Evolutionary conservation across 2,329 filamentous ascomycete species (phyloP), one percentile per base, ranked within the genome.

Genomic region (Sporothrix luriei): DNA sequence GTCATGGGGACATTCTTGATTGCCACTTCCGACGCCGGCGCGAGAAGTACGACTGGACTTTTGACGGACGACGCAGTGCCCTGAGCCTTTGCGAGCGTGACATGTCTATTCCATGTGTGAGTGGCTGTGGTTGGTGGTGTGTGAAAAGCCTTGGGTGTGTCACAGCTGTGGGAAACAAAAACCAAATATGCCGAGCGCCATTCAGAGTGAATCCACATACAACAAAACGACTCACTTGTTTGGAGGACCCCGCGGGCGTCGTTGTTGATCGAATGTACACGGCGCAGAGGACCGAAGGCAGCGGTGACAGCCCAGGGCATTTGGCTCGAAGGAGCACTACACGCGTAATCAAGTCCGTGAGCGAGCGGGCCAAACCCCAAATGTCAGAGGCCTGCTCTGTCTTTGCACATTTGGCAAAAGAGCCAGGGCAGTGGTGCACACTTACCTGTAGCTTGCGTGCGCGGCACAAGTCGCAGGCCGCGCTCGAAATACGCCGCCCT

Each of bases 251-350:
- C 62, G 62, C 9, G 62, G 61, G 11, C 62, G 62, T 66, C 62
- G 46, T 21, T 52, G 46, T 19, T 66, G 46, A 16, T 51, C 24
- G 52, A 66, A 66, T 2, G 62, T 66, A 26, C 62, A 66, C 14
- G 62, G 46, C 46, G 46, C 62, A 19, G 62, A 66, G 14, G 62
- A 19, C 48, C 46, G 62, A 19, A 52, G 46, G 6, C 62, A 66
- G 29, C 62, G 62, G 46, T 40, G 46, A 21, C 62, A 66, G 16
- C 46, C 46, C 46, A 26, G 46, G 2, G 62, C 46, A 19, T 66
- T 38, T 46, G 48, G 62, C 19, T 66, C 62, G 40, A 66, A 66
- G n/a, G 62, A 66, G 16, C 62, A 66, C 62, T 66, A 40, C 43
- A 40, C 43, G 55, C 55, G 55, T 40, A 59, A 59, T 19, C n/a